phyloP scores from a whole-genome alignment of 345 rosid species.

The Sisymbrium irio region DNA sequence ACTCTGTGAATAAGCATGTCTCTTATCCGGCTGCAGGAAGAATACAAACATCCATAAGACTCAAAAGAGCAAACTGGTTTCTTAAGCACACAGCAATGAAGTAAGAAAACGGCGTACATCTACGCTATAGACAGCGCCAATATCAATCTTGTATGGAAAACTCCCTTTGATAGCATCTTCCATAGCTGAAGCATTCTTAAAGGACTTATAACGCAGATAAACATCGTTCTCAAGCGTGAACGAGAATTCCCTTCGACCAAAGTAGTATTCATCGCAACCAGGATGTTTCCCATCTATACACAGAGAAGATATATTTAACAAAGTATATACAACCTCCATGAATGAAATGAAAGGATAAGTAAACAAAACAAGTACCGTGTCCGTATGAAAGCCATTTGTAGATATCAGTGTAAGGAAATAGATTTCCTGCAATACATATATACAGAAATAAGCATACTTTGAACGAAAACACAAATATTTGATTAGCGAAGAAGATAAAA shows the following conservation, averaged over 20 bases:
- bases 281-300: conserved; percentile 90
- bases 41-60: not conserved
- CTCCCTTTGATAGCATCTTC: conserved; percentile 60
- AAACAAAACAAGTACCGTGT: conserved; percentile 48
- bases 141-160: conserved; percentile 82
- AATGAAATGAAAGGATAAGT: too few relatives aligned
- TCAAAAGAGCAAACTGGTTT: not conserved
- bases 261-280: conserved; percentile 70
- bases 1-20: conserved; percentile 68
- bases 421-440: conserved; percentile 54
- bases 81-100: not conserved
- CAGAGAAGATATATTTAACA: too few relatives aligned
- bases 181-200: conserved; percentile 53
- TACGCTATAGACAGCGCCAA: conserved; percentile 81
- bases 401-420: conserved; percentile 75
- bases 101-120: conserved; percentile 48
- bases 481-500: not conserved
- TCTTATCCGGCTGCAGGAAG: conserved; percentile 65
- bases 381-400: conserved; percentile 91
- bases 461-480: not conserved
- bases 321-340: too few relatives aligned
- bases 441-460: not conserved
- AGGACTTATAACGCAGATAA: conserved; percentile 72
- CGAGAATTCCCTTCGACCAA: conserved; percentile 81
- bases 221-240: conserved; percentile 78